Conservation (phyloP, 2,329 filamentous ascomycete species). For the Arthrobotrys musiformis region DNA sequence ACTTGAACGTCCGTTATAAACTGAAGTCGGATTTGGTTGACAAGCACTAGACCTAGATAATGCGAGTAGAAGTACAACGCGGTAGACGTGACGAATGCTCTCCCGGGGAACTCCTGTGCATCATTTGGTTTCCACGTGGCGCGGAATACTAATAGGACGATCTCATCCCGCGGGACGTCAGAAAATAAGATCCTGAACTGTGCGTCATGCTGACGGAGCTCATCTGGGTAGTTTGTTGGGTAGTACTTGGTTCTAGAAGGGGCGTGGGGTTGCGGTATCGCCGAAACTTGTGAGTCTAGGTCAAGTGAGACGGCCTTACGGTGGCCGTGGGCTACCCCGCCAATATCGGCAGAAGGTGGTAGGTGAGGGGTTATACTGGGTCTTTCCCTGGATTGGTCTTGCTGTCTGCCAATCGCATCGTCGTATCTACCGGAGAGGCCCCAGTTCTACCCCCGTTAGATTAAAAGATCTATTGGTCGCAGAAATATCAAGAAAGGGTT, state of each 20-base stretch:
- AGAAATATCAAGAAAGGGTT: background rate
- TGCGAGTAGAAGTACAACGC: constrained; percentile 97
- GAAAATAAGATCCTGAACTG: constrained; percentile 95
- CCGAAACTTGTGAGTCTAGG: constrained; percentile 61
- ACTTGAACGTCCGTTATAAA: constrained; percentile 88
- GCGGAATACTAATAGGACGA: constrained; percentile 78
- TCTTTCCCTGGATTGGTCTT: constrained; percentile 51
- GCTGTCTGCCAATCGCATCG: background rate
- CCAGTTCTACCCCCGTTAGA: constrained; percentile 34
- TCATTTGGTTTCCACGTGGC: constrained; percentile 86
- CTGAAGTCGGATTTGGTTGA: constrained; percentile 79
- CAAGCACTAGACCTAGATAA: constrained; percentile 87
- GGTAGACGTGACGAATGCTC: constrained; percentile 86
- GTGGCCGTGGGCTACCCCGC: constrained; percentile 61
- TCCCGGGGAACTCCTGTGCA: constrained; percentile 80
- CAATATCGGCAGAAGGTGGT: constrained; percentile 59
- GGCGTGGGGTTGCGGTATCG: background rate
- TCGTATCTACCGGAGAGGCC: constrained; percentile 23
- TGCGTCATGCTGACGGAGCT: constrained; percentile 85
- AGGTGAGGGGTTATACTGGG: constrained; percentile 57
- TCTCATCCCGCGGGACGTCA: constrained; percentile 73
- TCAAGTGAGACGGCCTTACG: constrained; percentile 71
- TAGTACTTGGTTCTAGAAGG: constrained; percentile 63
- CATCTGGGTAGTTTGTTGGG: constrained; percentile 80
- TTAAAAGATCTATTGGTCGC: background rate